phyloP scores from a whole-genome alignment of 2,329 filamentous ascomycete genomes.

The Fusarium napiforme region DNA sequence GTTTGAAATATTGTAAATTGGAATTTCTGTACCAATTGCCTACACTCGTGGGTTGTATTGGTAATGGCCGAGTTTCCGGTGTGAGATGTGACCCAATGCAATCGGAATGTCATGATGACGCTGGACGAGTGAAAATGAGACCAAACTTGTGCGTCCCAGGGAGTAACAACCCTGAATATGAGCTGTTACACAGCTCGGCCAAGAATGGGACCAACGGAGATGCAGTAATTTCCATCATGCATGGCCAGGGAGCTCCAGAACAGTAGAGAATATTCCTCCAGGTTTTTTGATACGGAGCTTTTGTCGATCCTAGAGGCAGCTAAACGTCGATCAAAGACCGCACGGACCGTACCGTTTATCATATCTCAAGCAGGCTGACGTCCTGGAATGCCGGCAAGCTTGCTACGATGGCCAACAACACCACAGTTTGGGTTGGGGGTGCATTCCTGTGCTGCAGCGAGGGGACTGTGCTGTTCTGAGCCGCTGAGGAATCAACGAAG shows the following conservation, averaged over 20 bases:
- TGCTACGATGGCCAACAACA: constrained; percentile 26
- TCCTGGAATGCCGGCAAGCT: constrained; percentile 30
- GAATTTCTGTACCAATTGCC: background rate
- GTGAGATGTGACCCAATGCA: constrained; percentile 12
- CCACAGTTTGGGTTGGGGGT: constrained; percentile 14
- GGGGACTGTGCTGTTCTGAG: background rate
- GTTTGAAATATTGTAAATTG: background rate
- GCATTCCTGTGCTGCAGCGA: constrained; percentile 33
- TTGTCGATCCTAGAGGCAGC: constrained; percentile 28
- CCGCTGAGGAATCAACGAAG: constrained; percentile 16
- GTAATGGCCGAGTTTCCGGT: background rate
- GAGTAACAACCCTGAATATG: constrained; percentile 1
- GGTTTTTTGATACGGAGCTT: constrained; percentile 11
- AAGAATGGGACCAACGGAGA: constrained; percentile 1
- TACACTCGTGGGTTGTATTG: constrained; percentile 12
- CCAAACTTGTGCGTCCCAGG: background rate
- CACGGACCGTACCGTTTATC: constrained; percentile 39
- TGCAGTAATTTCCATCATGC: background rate
- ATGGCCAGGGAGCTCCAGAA: background rate
- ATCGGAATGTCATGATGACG: constrained; percentile 40
- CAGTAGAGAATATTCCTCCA: constrained; percentile 7
- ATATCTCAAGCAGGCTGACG: constrained; percentile 7
- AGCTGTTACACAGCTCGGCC: constrained; percentile 2
- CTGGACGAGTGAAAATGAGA: constrained; percentile 4
- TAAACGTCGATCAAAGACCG: constrained; percentile 31